These are phyloP conservation scores for Lantana camara DNA, from an alignment of 257 asterid species.

Conservation along the genomic window DNA sequence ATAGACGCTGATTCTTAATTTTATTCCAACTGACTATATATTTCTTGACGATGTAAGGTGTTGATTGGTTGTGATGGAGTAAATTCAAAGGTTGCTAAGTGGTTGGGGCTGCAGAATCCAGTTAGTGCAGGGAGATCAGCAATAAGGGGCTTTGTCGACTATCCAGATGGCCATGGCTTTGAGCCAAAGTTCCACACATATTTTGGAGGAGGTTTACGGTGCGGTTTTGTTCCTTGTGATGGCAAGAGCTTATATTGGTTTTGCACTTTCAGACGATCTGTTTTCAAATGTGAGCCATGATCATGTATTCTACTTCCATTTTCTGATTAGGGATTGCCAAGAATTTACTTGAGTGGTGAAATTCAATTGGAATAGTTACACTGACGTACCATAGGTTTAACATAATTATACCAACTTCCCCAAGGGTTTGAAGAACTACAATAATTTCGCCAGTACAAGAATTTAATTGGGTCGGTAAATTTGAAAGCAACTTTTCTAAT, in stretches of 20 bases:
- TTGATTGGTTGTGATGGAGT: slow-evolving; percentile 80
- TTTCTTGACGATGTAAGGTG: slow-evolving; percentile 30
- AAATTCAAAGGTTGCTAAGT: slow-evolving; percentile 61
- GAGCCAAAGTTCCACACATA: slow-evolving; percentile 39
- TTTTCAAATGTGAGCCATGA: slow-evolving; percentile 41
- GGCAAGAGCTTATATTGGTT: slow-evolving; percentile 60
- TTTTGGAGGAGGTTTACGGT: slow-evolving; percentile 57
- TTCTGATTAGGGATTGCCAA: background rate
- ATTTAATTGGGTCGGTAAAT: too few relatives aligned
- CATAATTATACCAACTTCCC: too few relatives aligned
- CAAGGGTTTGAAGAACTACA: too few relatives aligned
- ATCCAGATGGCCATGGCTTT: slow-evolving; percentile 54
- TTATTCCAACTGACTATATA: too few relatives aligned
- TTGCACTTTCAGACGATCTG: slow-evolving; percentile 46
- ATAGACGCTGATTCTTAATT: too few relatives aligned
- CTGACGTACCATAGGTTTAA: too few relatives aligned
- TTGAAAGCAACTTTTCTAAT: too few relatives aligned
- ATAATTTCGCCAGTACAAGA: too few relatives aligned
- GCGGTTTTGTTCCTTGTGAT: slow-evolving; percentile 58
- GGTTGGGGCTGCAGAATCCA: slow-evolving; percentile 60
- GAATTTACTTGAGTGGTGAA: too few relatives aligned
- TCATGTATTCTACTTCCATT: background rate
- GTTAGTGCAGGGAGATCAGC: slow-evolving; percentile 49
- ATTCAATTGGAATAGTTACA: too few relatives aligned
- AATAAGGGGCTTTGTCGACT: slow-evolving; percentile 58